Base-by-base conservation (phyloP, 2,329 filamentous ascomycete genomes). In the Colletotrichum sp. region DNA sequence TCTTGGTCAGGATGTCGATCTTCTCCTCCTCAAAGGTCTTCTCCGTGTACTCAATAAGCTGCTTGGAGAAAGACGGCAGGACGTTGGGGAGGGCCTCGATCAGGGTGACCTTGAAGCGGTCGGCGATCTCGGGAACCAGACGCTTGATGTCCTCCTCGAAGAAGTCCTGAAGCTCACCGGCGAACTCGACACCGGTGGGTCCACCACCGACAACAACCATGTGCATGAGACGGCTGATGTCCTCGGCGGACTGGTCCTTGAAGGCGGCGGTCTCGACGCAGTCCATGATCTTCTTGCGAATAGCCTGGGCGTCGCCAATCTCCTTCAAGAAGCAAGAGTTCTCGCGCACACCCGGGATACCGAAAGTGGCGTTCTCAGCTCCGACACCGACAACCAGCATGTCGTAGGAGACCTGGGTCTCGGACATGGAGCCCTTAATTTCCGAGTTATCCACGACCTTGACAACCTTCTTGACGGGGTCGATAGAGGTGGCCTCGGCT, bases 241-340 rank as follows among this genome's bases (percentile, higher is more conserved):
- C 98, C 79, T 97, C 95, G 18, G 91, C 88, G 49, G 92, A 90
- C 88, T 99, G 97, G 83, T 96, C 96, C 92, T 99, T 99, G 93
- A 99, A 98, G 78, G 95, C 96, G 68, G 97, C 97, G 44, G 96
- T 98, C 89, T 99, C 97, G 81, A 98, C 96, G 85, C 97, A 99
- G 89, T 99, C 97, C 97, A 99, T 99, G 87, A 99, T 98, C 87
- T 95, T 96, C 90, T 96, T 98, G 83, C 97, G 95, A 84, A 99
- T 99, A 83, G 92, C 92, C 88, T 99, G 97, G 74, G 97, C 97
- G 85, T 99, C 98, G 79, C 91, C 93, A 83, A 99, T 98, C 88
- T 99, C 98, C 91, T 99, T 99, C 84, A 99, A 88, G 92, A 99
- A 99, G 89, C 96, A 98, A 81, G 95, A 96, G 90, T 99, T 89